phyloP scores from a whole-genome alignment of 192 early-diverging fungal species.

The Geranomyces variabilis region DNA sequence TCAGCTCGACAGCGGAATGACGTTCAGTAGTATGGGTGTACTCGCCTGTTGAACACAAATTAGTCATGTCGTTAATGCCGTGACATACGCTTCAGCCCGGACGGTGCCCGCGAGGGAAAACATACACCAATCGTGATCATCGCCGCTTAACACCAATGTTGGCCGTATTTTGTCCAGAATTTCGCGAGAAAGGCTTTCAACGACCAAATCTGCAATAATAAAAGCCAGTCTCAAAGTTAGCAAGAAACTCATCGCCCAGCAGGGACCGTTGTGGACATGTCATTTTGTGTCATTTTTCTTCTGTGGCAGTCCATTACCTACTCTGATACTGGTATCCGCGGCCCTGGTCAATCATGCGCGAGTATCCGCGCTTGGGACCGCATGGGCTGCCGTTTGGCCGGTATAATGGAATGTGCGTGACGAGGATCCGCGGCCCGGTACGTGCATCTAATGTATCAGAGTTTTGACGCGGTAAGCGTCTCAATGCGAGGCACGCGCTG shows the following conservation, averaged over 20 bases:
- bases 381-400: conserved; percentile 69
- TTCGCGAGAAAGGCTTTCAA: conserved; percentile 50
- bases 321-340: conserved; percentile 87
- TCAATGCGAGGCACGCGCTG: too few relatives aligned
- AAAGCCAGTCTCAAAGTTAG: background rate
- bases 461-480: too few relatives aligned
- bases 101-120: conserved; percentile 24
- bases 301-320: conserved; percentile 19
- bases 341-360: conserved; percentile 56
- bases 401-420: conserved; percentile 87
- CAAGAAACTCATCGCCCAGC: too few relatives aligned
- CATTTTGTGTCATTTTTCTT: background rate
- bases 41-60: conserved; percentile 22
- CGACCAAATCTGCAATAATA: conserved; percentile 63
- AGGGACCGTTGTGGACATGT: background rate
- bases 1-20: conserved; percentile 20
- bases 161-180: conserved; percentile 70
- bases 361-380: conserved; percentile 65
- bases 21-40: conserved; percentile 8
- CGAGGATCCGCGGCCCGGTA: conserved; percentile 58
- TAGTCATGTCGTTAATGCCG: background rate
- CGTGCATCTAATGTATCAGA: too few relatives aligned
- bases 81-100: background rate
- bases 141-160: conserved; percentile 78
- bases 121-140: conserved; percentile 93